Evolutionary conservation across 805 yeast genomes (phyloP), one percentile per base, ranked within the genome.

Genomic region (Kazachstania bromeliacearum): DNA sequence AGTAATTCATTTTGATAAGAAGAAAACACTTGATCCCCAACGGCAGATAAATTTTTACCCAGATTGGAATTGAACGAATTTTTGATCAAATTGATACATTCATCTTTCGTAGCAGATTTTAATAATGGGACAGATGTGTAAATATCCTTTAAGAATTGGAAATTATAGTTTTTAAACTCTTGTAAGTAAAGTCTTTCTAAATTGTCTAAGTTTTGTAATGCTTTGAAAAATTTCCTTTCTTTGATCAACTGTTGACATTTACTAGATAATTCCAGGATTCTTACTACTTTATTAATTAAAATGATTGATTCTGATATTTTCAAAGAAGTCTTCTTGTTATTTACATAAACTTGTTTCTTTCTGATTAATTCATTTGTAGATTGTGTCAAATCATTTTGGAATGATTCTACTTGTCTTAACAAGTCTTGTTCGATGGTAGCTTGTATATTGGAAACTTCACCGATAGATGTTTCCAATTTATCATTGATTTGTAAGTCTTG

Each of bases 191-290:
- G 66, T 38, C 71, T 72, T 28, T 78, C 76, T 43, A 89, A 64
- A 49, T 79, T 85, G 41, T 85, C 88, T 35, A 87, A 63, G 46
- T 81, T 74, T 56, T 85, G 85, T 47, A 92, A 71, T 0, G 96
- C 96, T 41, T 82, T 82, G 55, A 85, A 88, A 48, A 83, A 84
- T 47, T 79, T 77, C 48, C 77, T 76, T 40, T 75, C 76, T 36
- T 77, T 73, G 42, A 85, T 80, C 51, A 88, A 64, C 27, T 83
- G 88, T 53, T 85, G 85, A 33, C 87, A 83, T 50, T 78, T 82
- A 59, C 87, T 88, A 12, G 94, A 82, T 46, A 82, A 71, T 51
- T 88, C 95, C 37, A 89, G 67, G 7, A 88, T 88, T 44, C 81
- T 85, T 17, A 88, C 65, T 46, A 94, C 81, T 34, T 77, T 68